Conservation (phyloP, 805 yeast species). For the Vanderwaltozyma yarrowii region DNA sequence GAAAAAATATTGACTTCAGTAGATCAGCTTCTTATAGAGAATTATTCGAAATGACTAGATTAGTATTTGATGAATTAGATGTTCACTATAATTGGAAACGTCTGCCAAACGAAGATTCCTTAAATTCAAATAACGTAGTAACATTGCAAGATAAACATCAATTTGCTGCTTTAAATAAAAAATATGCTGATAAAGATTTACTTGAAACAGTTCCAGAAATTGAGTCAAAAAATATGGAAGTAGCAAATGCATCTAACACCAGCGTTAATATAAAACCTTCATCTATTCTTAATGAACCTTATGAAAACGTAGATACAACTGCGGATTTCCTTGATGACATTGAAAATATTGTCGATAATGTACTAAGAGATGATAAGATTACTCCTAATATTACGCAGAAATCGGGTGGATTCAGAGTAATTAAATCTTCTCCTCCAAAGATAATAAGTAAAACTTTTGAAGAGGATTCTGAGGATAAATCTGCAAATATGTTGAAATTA, state of each 20-base stretch:
- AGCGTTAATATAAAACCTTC: background rate
- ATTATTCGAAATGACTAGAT: slow-evolving; percentile 23
- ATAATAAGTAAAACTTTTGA: slow-evolving; percentile 4
- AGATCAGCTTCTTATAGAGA: slow-evolving; percentile 26
- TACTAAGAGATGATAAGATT: background rate
- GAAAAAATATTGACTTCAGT: slow-evolving; percentile 8
- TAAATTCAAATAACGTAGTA: background rate
- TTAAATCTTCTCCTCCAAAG: slow-evolving; percentile 16
- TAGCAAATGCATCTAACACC: background rate
- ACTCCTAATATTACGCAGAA: background rate
- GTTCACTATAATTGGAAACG: slow-evolving; percentile 26
- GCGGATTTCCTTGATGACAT: slow-evolving; percentile 1
- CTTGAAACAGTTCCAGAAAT: background rate
- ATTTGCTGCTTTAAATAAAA: background rate
- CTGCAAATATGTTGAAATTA: background rate
- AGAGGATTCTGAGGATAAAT: background rate
- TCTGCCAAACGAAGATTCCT: slow-evolving; percentile 13
- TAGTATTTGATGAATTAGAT: slow-evolving; percentile 26
- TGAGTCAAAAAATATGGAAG: background rate
- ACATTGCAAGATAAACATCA: no score
- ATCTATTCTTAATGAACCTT: background rate
- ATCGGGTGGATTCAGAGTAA: slow-evolving; percentile 11
- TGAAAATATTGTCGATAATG: slow-evolving; percentile 1
- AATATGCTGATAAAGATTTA: background rate
- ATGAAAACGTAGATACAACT: background rate